Base-by-base conservation (phyloP, 2,329 filamentous ascomycete genomes). In the Alternaria postmessia region DNA sequence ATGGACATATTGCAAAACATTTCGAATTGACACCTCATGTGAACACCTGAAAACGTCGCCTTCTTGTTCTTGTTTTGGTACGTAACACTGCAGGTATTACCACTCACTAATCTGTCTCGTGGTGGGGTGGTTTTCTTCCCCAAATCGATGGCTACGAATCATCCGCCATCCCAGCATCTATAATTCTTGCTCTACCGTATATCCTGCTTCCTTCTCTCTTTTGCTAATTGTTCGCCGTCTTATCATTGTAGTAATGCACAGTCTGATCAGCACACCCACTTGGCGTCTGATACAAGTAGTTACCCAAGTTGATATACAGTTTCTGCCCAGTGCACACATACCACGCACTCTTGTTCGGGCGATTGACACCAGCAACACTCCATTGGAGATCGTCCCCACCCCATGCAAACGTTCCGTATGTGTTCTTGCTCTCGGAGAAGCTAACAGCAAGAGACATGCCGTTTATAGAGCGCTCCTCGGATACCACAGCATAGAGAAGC, bases 321-420 rank as follows among this genome's bases (percentile, higher is more conserved):
- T 73, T 69, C 75, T 86, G 82, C 6, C 79, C 78, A 46, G 76
- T 78, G 63, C 86, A 89, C 53, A 88, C 86, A 64, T 87, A 82
- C 85, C 86, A 89, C 1, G 87, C 86, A 20, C 82, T 84, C 44
- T 81, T 69, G 69, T 88, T 89, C 51, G 85, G 86, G 36, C 86
- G 73, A 49, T 77, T 75, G 34, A 88, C 75, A 24, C 80, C 81
- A 1, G 80, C 70, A 14, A 79, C 80, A 54, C 74, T 80, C 87
- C 86, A 88, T 11, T 83, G 84, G 34, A 88, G 70, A 3, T 85
- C 82, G 71, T 88, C 86, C n/a, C 86, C 86, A 63, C 83, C 82
- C 73, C 83, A 89, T 0, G 75, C 81, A 70, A 88, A 88, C 0
- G 81, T 82, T 7, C 86, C 86, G 59, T 85, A 88, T 0, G 80